These are phyloP conservation scores for Sporobolus alterniflorus DNA, from an alignment of 202 grass and related monocot species.

Conservation along the genomic window DNA sequence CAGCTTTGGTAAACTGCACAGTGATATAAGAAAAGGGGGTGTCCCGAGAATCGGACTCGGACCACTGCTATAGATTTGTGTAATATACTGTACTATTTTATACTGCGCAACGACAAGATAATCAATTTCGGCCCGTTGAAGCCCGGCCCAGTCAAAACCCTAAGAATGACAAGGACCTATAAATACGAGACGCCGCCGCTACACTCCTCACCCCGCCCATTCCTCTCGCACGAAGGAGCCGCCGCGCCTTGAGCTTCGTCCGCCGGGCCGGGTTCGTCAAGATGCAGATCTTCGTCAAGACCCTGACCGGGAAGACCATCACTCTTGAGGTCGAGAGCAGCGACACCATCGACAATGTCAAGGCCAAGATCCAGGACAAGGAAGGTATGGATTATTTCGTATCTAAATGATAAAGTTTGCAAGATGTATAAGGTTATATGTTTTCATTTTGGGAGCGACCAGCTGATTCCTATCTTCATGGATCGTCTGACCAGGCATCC, in stretches of 20 bases:
- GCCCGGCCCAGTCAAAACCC: conserved; percentile 36
- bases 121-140: too few species aligned
- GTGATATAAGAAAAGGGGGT: too few species aligned
- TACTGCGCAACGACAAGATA: not conserved
- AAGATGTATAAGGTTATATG: too few species aligned
- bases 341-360: conserved; percentile 95
- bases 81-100: too few species aligned
- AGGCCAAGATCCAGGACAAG: conserved; percentile 92
- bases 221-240: not conserved
- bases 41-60: conserved; percentile 14
- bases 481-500: conserved; percentile 47
- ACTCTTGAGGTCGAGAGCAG: conserved; percentile 94
- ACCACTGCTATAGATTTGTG: too few species aligned
- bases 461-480: not conserved
- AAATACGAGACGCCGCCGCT: not conserved
- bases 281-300: conserved; percentile 98
- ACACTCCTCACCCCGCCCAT: not conserved
- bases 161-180: not conserved
- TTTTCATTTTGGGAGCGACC: too few species aligned
- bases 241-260: not conserved
- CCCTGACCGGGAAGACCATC: conserved; percentile 89
- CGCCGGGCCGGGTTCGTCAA: conserved; percentile 4
- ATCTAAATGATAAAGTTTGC: too few species aligned
- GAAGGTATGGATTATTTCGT: conserved; percentile 27
- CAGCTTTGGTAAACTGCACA: too few species aligned